Conservation (phyloP, 345 rosid genomes). For the Syzygium jambos region DNA sequence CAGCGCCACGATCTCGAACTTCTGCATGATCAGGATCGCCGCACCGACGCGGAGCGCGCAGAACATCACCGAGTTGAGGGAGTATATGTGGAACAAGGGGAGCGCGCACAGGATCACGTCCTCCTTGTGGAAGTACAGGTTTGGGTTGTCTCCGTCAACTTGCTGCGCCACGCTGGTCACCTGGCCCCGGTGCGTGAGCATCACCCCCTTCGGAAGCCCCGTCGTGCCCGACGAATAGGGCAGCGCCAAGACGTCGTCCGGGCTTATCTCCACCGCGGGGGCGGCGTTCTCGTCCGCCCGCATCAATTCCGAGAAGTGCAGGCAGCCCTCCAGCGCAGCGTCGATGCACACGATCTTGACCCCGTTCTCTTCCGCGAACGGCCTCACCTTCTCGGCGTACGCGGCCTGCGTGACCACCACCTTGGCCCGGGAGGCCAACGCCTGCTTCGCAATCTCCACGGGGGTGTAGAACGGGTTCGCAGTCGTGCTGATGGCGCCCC, state of each 20-base stretch:
- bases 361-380: constrained; percentile 17
- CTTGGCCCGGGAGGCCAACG: constrained; percentile 37
- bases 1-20: constrained; percentile 49
- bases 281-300: constrained; percentile 29
- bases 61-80: constrained; percentile 58
- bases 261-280: constrained; percentile 23
- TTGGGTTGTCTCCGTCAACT: constrained; percentile 92
- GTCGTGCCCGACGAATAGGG: constrained; percentile 97
- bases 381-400: constrained; percentile 44
- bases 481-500: constrained; percentile 58
- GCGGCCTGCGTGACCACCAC: constrained; percentile 53
- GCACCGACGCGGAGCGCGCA: constrained; percentile 81
- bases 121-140: constrained; percentile 52
- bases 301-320: constrained; percentile 57
- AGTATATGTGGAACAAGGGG: constrained; percentile 82
- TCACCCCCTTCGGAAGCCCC: constrained; percentile 91
- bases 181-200: constrained; percentile 73
- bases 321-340: constrained; percentile 31
- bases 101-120: constrained; percentile 70
- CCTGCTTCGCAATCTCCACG: constrained; percentile 67
- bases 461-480: constrained; percentile 85
- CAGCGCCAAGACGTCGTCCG: constrained; percentile 75
- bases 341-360: constrained; percentile 31
- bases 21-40: constrained; percentile 73
- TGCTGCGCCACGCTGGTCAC: constrained; percentile 87